Evolutionary conservation across 2,329 filamentous ascomycete genomes (phyloP), one percentile per base, ranked within the genome.

Genomic region (Sporothrix protearum): DNA sequence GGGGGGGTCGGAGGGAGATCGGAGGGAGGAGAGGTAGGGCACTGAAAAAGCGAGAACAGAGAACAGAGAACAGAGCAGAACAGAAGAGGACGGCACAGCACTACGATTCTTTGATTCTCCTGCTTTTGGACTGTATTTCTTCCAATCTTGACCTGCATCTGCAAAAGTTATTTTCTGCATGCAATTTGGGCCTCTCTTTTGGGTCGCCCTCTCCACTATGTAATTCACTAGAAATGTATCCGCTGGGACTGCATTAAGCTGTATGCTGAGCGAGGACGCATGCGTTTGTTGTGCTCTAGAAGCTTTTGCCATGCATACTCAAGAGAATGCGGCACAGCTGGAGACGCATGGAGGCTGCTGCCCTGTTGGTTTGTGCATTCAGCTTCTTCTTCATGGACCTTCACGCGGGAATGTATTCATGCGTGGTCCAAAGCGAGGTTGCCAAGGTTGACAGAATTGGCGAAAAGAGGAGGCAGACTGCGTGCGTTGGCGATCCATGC

Each of bases 121-220:
- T 33, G 57, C 57, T 14, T 63, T 63, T 63, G 57, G 33, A 42
- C 36, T 14, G 33, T 14, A 3, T 53, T 53, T 28, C 49, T 39
- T 63, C 57, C 57, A 61, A 39, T 61, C 19, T 39, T 39, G 42
- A 39, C 33, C 57, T 61, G 57, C 57, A 42, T 63, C 33, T 63
- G 57, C 57, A 63, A 10, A 63, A 10, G 57, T 30, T 45, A 47
- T 64, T 33, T 45, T 16, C n/a, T 45, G 61, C 61, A 63, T 42
- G 61, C 39, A 64, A 64, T 64, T 64, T 47, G 61, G 61, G 39
- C 61, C 63, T 66, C 42, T 49, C 16, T 49, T 64, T 49, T 49
- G 63, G 63, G 63, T 66, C 63, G 63, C 63, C 28, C 33, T 33
- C 14, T 28, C 22, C 9, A 66, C 42, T 45, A 28, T 63, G 7